phyloP scores from a whole-genome alignment of 192 early-diverging fungal genomes.

The Coemansia sp. region DNA sequence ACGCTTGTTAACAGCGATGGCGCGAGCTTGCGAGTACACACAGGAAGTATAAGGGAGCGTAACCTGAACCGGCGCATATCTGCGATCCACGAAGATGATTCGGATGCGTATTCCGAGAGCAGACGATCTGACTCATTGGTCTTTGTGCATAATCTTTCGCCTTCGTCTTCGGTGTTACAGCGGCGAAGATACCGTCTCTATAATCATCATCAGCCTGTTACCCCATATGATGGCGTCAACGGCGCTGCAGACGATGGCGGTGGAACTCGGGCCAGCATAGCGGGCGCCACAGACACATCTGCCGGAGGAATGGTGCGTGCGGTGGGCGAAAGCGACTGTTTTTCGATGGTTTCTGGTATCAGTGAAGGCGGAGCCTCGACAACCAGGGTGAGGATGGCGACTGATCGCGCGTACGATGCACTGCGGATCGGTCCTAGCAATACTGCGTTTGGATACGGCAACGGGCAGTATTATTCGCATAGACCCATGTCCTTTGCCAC shows the following conservation, averaged over 20 bases:
- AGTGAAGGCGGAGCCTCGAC: conserved; percentile 52
- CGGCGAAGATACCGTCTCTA: conserved; percentile 8
- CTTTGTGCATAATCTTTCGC: conserved; percentile 8
- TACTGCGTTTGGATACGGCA: not conserved
- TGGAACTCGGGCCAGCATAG: not conserved
- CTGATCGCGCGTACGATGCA: conserved; percentile 43
- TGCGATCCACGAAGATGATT: conserved; percentile 44
- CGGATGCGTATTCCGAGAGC: conserved; percentile 30
- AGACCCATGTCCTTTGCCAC: conserved; percentile 39
- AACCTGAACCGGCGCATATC: conserved; percentile 33
- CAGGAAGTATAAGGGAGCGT: conserved; percentile 53
- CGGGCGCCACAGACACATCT: not conserved
- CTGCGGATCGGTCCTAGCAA: conserved; percentile 30
- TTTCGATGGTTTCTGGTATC: conserved; percentile 39
- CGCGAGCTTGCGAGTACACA: conserved; percentile 49
- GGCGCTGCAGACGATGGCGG: conserved; percentile 1
- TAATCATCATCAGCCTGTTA: not conserved
- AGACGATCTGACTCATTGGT: conserved; percentile 33
- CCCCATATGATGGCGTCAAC: not conserved
- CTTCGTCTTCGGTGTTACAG: conserved; percentile 13
- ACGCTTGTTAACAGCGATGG: conserved; percentile 53
- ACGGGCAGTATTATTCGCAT: conserved; percentile 2
- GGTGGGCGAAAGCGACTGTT: conserved; percentile 21
- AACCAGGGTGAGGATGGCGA: conserved; percentile 46
- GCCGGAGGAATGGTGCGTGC: not conserved